A percentile compares a stretch with the other conserved stretches of the same genome.
These are phyloP conservation scores for Corymbia citriodora DNA, from an alignment of 441 rosid genomes.

Conservation along the genomic window DNA sequence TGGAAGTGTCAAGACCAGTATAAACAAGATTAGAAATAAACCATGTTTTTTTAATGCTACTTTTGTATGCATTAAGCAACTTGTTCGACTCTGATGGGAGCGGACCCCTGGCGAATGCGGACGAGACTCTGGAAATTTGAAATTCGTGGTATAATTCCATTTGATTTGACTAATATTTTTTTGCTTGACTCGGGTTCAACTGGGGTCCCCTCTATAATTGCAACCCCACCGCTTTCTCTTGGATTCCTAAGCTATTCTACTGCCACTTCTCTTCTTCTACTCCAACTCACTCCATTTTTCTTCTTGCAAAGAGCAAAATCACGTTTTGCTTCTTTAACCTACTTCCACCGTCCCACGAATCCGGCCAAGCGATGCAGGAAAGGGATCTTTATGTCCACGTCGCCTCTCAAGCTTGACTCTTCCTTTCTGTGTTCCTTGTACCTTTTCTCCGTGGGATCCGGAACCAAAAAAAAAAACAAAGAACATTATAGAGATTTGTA, in stretches of 20 bases:
- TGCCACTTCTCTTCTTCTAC: background rate
- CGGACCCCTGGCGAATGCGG: background rate
- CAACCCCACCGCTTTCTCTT: background rate
- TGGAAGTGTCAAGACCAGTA: rapidly evolving
- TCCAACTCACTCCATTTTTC: background rate
- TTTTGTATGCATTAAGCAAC: background rate
- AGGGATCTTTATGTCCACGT: background rate
- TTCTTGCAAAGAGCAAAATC: background rate
- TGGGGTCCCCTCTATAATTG: background rate
- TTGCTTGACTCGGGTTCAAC: background rate
- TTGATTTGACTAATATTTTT: background rate
- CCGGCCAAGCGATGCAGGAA: background rate
- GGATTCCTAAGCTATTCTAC: background rate
- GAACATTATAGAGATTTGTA: background rate
- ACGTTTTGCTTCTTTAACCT: background rate
- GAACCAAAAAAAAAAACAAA: background rate
- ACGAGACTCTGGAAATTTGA: background rate
- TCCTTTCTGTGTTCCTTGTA: background rate
- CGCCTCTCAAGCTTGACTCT: background rate
- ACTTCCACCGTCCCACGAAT: background rate
- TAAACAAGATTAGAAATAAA: background rate
- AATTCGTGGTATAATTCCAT: background rate
- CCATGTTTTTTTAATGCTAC: background rate
- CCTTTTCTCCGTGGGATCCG: background rate
- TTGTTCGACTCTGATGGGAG: background rate